Evolutionary conservation across 768 basidiomycete species (phyloP), one percentile per base, ranked within the genome.

Genomic region (Mycena galericulata): DNA sequence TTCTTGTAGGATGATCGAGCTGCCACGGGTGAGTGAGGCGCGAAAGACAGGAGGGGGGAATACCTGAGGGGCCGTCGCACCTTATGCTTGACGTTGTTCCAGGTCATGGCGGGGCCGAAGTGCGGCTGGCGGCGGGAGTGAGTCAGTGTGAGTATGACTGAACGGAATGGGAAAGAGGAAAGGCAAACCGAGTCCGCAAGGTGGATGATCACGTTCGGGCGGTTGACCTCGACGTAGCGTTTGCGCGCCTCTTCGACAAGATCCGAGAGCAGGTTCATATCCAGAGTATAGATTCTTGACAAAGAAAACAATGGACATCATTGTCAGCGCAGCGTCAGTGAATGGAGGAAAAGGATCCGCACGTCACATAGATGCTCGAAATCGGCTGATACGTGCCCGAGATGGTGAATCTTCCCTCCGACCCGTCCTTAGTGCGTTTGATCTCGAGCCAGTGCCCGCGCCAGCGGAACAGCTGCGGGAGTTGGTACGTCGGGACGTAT

Each of bases 401-500:
- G 51, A 9, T 57, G 64, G 41, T 46, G 12, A 57, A n/a, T 50
- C 45, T 40, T 24, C 34, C 62, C 73, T 54, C 49, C 62, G 22
- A 56, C 24, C 64, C 61, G 32, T 62, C 65, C n/a, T 38, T 26
- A 27, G 54, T 68, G 43, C 79, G 72, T 49, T 74, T 73, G 22
- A 84, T 79, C 68, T 85, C 79, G 36, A 81, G 67, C 83, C 80
- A 84, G 70, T 83, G 80, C 0, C 83, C 83, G 27, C 78, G 79
- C 82, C 83, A 85, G 45, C 79, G 72, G 68, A 85, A 85, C 3
- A 85, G 74, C 36, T 85, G 84, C 4, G 84, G 80, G 2, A 63
- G 68, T 26, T 79, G 75, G 60, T 81, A 84, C 0, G 79, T 80
- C 1, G 85, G 85, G 0, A 85, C 80, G 69, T 81, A 85, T 45